Percentiles rank a stretch among this genome's conserved stretches.
Evolutionary conservation across 164 flowering plant genomes (phyloP).

Genomic region (Vitis vinifera): DNA sequence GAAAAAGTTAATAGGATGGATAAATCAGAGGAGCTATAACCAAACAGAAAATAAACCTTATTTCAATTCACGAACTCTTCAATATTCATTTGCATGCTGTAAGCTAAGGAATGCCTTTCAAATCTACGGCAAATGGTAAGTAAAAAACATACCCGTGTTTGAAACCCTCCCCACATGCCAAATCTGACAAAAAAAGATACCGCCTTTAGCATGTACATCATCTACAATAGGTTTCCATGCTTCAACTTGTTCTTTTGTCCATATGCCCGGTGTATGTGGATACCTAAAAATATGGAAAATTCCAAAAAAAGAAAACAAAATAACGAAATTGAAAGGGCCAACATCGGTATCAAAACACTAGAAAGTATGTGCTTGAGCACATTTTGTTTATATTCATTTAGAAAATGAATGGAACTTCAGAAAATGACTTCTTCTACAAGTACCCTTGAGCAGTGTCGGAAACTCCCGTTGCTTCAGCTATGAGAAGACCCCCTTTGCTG

Average conservation of each 20-base stretch:
- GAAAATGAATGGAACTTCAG: too few relatives aligned
- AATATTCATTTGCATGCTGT: too few relatives aligned
- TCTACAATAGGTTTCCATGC: constrained; percentile 61
- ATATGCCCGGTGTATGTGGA: constrained; percentile 45
- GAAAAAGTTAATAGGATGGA: background rate
- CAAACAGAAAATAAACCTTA: too few relatives aligned
- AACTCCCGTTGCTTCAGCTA: constrained; percentile 15
- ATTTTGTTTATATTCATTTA: too few relatives aligned
- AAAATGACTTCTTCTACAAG: background rate
- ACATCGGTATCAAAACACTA: background rate
- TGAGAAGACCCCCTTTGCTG: background rate
- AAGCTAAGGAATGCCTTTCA: background rate
- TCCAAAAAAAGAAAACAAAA: background rate
- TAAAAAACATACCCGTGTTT: constrained; percentile 12
- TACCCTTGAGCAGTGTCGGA: constrained; percentile 31
- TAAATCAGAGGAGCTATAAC: background rate
- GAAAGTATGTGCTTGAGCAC: background rate
- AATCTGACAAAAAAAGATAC: constrained; percentile 49
- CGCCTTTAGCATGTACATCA: constrained; percentile 57
- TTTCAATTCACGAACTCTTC: too few relatives aligned
- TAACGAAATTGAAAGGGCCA: background rate
- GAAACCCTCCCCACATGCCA: constrained; percentile 57
- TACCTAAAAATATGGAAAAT: constrained; percentile 22
- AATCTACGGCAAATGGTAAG: too few relatives aligned
- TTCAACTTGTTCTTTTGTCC: constrained; percentile 57